phyloP scores from a whole-genome alignment of 306 rosid species.

The Herpetospermum pedunculosum region DNA sequence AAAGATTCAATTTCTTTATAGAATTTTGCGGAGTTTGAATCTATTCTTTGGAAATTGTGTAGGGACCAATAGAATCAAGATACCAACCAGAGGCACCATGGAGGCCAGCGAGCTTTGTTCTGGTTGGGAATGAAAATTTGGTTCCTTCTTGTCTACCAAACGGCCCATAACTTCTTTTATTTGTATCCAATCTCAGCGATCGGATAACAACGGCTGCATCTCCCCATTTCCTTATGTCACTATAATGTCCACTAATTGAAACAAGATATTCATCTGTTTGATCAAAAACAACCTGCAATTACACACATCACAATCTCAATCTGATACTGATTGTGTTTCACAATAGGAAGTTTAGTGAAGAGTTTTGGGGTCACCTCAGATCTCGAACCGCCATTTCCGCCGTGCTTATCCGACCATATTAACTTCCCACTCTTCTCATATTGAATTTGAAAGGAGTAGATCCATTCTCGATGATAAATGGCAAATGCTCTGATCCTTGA shows the following conservation, averaged over 20 bases:
- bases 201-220: not conserved
- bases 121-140: not conserved
- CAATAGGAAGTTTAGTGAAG: too few species aligned
- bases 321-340: too few species aligned
- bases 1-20: too few species aligned
- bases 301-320: not conserved
- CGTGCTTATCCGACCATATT: constrained; percentile 18
- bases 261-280: not conserved
- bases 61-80: not conserved
- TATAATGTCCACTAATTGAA: not conserved
- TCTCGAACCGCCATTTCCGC: constrained; percentile 21
- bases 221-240: not conserved
- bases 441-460: constrained; percentile 16
- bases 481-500: constrained; percentile 10
- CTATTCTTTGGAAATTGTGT: not conserved
- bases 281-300: not conserved
- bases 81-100: not conserved
- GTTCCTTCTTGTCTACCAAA: not conserved
- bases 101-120: not conserved
- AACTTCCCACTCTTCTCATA: constrained; percentile 13
- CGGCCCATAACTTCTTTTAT: not conserved
- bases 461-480: constrained; percentile 8
- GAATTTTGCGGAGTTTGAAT: too few species aligned
- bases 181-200: not conserved
- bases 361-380: constrained; percentile 16